Evolutionary conservation across 1,284 basidiomycete species (phyloP), one percentile per base, ranked within the genome.

Genomic region (Cutaneotrichosporon sp.): DNA sequence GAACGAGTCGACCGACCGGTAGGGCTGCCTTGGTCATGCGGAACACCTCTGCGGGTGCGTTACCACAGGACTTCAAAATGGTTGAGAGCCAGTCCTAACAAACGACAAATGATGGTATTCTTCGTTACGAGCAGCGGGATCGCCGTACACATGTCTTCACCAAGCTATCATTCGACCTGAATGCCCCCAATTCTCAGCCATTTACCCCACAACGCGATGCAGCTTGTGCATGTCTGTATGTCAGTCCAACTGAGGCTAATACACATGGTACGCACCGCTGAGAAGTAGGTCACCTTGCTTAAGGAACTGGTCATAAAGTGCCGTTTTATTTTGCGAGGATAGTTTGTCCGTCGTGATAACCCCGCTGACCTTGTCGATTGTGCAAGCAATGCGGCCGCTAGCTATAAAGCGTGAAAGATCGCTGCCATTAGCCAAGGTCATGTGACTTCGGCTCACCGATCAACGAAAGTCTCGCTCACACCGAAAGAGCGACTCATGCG

Each of bases 321-420:
- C 84, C 54, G 86, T 90, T 81, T 97, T 96, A 58, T 76, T 75
- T 60, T 80, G 78, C 30, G 84, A 74, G 7, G 84, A 82, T 13
- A 90, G 87, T 54, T 92, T 80, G 51, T 89, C 92, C n/a, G 93
- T 97, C 76, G 93, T 90, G 12, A 97, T 91, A 26, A 97, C 82
- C 0, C 91, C 90, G 55, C 87, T 81, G 30, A 97, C 94, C 70
- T 91, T 91, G 80, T 97, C 93, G 60, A 98, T 97, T 8, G 87
- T 86, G 64, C 88, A 90, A 56, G 91, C 85, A 45, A 97, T 76
- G 13, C 93, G 81, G n/a, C 88, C 88, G 15, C 84, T 83, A 2
- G 93, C 87, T 65, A 98, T 97, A 77, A 97, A 96, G 7, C 86
- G 83, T 17, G 90, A 90, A 34, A 97, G 80, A 67, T 98, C 93